Evolutionary conservation across 345 rosid species (phyloP), one percentile per base, ranked within the genome.

Genomic region (Microthlaspi erraticum): DNA sequence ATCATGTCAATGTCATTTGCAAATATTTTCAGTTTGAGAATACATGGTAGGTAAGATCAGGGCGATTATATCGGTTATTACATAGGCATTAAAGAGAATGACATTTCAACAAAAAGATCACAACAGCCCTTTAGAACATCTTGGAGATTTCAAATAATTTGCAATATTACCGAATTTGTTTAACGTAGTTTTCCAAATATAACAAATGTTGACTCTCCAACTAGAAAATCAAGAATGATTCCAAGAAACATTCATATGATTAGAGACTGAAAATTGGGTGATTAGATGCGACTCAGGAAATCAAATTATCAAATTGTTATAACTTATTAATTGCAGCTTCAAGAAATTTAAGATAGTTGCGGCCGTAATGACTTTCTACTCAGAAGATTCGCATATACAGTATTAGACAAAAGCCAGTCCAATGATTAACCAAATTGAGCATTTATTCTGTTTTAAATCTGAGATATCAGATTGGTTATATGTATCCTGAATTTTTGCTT

Each of bases 31-130:
- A 26, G 50, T 55, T 54, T 53, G 70, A 45, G 33, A 20, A 57
- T 36, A 45, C 5, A 50, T 52, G 55, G 64, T 54, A 72, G 64
- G 36, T 45, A 64, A 29, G 50, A 72, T 64, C 76, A 55, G 55
- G 50, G 16, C 70, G 64, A 33, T 33, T 17, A 29, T 31, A 45
- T 64, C 5, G 2, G 9, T 23, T 48, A 55, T 45, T 54, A 16
- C 10, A 16, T 36, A 23, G 3, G 32, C 17, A 9, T 54, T 58
- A 16, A 3, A 19, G 55, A 72, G 58, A 55, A 37, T 29, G 71
- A 72, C 77, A 72, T 56, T 64, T 38, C 43, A 73, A 64, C 77
- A 37, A 64, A 64, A 64, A 55, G 6, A 73, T 46, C 66, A 45
- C 43, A 64, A 55, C 50, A 55, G 14, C 70, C 19, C n/a, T 44